A percentile compares a stretch with the other conserved stretches of the same genome.
Evolutionary conservation across 208 protist genomes (phyloP).

Genomic region (Leishmania tropica): DNA sequence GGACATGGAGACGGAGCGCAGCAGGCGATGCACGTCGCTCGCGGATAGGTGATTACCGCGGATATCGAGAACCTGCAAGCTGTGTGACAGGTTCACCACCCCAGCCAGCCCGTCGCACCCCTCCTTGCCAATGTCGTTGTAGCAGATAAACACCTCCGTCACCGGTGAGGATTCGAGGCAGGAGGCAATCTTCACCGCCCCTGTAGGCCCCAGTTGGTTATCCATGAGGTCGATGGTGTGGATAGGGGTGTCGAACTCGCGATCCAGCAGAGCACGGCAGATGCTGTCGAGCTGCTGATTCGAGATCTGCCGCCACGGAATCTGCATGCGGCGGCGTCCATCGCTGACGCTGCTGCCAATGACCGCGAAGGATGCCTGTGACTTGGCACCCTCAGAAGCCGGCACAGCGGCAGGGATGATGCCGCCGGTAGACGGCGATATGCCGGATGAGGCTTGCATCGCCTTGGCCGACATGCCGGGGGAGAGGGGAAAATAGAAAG

Average conservation of each 20-base stretch:
- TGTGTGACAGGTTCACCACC: slow-evolving; percentile 74
- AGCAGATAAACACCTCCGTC: slow-evolving; percentile 74
- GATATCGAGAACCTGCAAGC: slow-evolving; percentile 75
- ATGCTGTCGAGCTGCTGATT: slow-evolving; percentile 61
- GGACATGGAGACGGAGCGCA: slow-evolving; percentile 75
- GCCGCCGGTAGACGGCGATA: neutral
- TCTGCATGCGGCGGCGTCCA: slow-evolving; percentile 42
- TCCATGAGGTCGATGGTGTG: slow-evolving; percentile 75
- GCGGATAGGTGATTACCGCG: slow-evolving; percentile 79
- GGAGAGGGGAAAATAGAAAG: neutral
- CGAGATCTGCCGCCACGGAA: slow-evolving; percentile 67
- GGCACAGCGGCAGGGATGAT: neutral
- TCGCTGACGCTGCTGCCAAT: slow-evolving; percentile 10
- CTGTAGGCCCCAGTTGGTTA: slow-evolving; percentile 79
- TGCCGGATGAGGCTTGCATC: neutral
- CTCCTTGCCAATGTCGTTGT: slow-evolving; percentile 91
- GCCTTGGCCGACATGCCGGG: slow-evolving; percentile 3
- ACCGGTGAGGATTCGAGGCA: slow-evolving; percentile 69
- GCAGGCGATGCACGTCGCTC: slow-evolving; percentile 66
- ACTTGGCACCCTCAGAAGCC: slow-evolving; percentile 5
- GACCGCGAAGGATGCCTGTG: slow-evolving; percentile 20
- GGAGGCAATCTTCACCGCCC: slow-evolving; percentile 58
- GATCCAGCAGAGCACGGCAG: slow-evolving; percentile 52
- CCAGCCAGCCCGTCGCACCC: slow-evolving; percentile 86
- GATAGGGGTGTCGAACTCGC: slow-evolving; percentile 57